These are phyloP conservation scores for Lippia alba DNA, from an alignment of 305 asterid genomes.

Conservation along the genomic window DNA sequence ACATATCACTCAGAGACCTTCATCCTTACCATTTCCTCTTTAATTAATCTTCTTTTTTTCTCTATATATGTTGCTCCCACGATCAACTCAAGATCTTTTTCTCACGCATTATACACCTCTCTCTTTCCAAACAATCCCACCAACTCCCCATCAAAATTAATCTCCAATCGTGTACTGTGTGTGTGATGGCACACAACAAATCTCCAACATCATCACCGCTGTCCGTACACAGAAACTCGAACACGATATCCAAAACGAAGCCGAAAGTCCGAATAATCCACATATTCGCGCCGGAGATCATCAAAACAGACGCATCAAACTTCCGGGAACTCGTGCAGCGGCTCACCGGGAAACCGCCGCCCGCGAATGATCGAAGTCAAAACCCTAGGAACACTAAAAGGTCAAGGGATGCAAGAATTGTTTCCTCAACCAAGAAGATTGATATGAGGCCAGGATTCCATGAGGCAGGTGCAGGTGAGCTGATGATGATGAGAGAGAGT, in stretches of 20 bases:
- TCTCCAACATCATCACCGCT: slow-evolving; percentile 35
- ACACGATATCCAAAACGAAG: slow-evolving; percentile 61
- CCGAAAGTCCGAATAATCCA: slow-evolving; percentile 90
- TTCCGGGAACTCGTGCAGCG: slow-evolving; percentile 86
- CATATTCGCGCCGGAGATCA: slow-evolving; percentile 93
- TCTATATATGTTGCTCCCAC: slow-evolving; percentile 35
- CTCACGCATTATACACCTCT: slow-evolving; percentile 24
- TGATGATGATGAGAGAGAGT: slow-evolving; percentile 53
- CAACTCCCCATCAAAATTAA: slow-evolving; percentile 38
- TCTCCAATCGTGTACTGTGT: background rate
- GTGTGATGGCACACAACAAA: no score
- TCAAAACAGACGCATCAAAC: slow-evolving; percentile 79
- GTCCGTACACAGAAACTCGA: slow-evolving; percentile 63
- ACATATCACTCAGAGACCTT: background rate
- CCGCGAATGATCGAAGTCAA: slow-evolving; percentile 21
- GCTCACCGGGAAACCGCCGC: slow-evolving; percentile 86
- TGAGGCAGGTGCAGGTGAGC: slow-evolving; percentile 33
- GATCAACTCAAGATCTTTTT: slow-evolving; percentile 23
- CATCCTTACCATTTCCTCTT: background rate
- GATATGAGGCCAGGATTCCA: slow-evolving; percentile 41
- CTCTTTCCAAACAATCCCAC: slow-evolving; percentile 39
- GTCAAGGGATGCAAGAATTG: slow-evolving; percentile 4
- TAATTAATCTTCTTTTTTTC: slow-evolving; percentile 1
- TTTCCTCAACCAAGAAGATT: slow-evolving; percentile 32
- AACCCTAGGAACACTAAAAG: slow-evolving; percentile 14